A percentile compares a stretch with the other conserved stretches of the same genome.
phyloP scores from a whole-genome alignment of 1,284 basidiomycete genomes.

The Ceratobasidium sp. region DNA sequence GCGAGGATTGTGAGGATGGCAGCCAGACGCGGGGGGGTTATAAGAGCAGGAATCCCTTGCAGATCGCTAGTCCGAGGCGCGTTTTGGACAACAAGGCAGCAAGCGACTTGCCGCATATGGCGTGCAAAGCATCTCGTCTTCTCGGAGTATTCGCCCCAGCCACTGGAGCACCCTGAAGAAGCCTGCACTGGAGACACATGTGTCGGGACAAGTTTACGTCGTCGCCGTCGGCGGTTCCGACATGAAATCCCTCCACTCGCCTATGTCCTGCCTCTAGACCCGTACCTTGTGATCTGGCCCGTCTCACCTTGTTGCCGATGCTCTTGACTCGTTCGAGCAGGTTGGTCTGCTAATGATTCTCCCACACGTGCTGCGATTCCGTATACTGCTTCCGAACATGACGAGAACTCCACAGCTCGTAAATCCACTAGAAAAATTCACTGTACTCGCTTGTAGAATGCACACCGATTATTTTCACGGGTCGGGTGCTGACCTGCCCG shows the following conservation, averaged over 20 bases:
- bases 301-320: too few relatives aligned
- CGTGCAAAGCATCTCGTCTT: slow-evolving; percentile 14
- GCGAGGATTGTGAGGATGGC: slow-evolving; percentile 16
- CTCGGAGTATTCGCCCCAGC: slow-evolving; percentile 25
- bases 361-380: not conserved
- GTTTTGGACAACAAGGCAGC: slow-evolving; percentile 28
- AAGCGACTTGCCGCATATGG: slow-evolving; percentile 13
- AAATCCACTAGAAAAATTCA: too few relatives aligned
- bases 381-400: not conserved
- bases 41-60: not conserved
- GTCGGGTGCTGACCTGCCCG: too few relatives aligned
- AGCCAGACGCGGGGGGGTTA: slow-evolving; percentile 19
- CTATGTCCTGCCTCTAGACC: not conserved
- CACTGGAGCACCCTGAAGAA: too few relatives aligned
- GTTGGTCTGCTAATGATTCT: too few relatives aligned
- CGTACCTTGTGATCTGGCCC: slow-evolving; percentile 13
- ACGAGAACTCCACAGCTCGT: too few relatives aligned
- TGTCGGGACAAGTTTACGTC: slow-evolving; percentile 21
- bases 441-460: not conserved
- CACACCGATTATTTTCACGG: not conserved
- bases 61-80: not conserved
- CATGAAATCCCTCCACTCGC: slow-evolving; percentile 1
- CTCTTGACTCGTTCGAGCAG: not conserved
- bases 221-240: not conserved
- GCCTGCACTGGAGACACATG: not conserved